phyloP scores from a whole-genome alignment of 2,329 filamentous ascomycete species.

The Lachnellula arida region DNA sequence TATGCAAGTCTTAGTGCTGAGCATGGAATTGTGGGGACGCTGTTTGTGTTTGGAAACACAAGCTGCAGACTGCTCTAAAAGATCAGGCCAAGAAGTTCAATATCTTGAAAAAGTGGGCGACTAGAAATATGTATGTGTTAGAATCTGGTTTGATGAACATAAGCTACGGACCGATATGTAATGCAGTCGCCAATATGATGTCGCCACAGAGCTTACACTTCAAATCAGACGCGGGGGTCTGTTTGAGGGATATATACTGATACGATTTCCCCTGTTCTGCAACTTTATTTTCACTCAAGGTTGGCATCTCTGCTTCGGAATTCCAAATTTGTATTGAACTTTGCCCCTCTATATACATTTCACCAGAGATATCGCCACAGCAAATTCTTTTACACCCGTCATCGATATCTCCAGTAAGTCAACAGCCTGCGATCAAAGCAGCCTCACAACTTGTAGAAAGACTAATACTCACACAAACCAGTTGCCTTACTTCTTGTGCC shows the following conservation, averaged over 20 bases:
- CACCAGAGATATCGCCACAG: too few relatives aligned
- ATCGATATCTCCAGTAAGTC: too few relatives aligned
- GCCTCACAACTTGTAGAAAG: too few relatives aligned
- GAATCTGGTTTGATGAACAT: neutral
- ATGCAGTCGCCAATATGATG: neutral
- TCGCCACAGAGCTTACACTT: neutral
- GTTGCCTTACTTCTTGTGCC: neutral
- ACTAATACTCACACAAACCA: neutral
- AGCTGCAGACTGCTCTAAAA: neutral
- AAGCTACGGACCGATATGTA: neutral
- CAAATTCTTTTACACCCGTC: too few relatives aligned
- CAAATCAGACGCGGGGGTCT: too few relatives aligned
- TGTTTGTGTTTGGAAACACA: neutral
- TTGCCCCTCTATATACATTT: too few relatives aligned
- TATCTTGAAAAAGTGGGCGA: neutral
- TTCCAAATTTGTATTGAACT: neutral
- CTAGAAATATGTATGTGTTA: neutral
- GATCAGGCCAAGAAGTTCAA: neutral
- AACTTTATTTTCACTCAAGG: neutral
- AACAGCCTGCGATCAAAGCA: too few relatives aligned
- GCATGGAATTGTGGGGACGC: neutral
- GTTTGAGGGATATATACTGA: neutral
- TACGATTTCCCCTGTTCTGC: neutral
- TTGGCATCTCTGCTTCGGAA: neutral
- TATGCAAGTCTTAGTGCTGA: neutral